A percentile compares a stretch with the other conserved stretches of the same genome.
phyloP scores from a whole-genome alignment of 495 filamentous ascomycete genomes.

The Podospora pseudocomata region DNA sequence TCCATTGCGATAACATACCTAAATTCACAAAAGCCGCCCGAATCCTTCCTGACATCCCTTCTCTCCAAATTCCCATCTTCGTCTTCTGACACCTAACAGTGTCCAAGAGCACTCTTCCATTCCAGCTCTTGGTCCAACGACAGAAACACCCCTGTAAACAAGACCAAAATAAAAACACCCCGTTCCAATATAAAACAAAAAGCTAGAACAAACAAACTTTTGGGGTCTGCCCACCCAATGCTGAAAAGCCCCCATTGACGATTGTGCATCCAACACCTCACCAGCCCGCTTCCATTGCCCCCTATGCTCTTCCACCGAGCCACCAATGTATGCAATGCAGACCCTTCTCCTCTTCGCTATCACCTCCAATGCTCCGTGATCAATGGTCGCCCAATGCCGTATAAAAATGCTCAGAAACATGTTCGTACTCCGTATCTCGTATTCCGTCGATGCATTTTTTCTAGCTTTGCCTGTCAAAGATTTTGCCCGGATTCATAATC shows the following conservation, averaged over 20 bases:
- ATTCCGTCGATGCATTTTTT: neutral
- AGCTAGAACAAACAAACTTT: neutral
- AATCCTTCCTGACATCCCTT: neutral
- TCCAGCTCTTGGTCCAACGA: neutral
- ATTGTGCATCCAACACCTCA: neutral
- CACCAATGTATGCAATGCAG: neutral
- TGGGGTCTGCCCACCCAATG: neutral
- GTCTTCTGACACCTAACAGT: neutral
- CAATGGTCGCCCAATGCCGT: conserved; percentile 5
- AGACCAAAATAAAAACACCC: neutral
- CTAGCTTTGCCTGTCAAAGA: conserved; percentile 58
- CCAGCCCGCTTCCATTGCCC: neutral
- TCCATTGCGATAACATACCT: neutral
- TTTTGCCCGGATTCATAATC: conserved; percentile 90
- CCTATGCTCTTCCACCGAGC: neutral
- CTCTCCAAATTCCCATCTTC: neutral
- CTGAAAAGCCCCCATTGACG: neutral
- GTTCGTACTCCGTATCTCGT: conserved; percentile 5
- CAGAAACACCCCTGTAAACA: neutral
- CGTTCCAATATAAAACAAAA: neutral
- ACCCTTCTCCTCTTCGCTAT: neutral
- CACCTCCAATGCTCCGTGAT: conserved; percentile 5
- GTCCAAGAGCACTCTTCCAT: neutral
- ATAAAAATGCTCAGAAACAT: neutral
- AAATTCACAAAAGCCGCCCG: neutral